These are phyloP conservation scores for Dryas octopetala DNA, from an alignment of 306 rosid species.

Conservation along the genomic window DNA sequence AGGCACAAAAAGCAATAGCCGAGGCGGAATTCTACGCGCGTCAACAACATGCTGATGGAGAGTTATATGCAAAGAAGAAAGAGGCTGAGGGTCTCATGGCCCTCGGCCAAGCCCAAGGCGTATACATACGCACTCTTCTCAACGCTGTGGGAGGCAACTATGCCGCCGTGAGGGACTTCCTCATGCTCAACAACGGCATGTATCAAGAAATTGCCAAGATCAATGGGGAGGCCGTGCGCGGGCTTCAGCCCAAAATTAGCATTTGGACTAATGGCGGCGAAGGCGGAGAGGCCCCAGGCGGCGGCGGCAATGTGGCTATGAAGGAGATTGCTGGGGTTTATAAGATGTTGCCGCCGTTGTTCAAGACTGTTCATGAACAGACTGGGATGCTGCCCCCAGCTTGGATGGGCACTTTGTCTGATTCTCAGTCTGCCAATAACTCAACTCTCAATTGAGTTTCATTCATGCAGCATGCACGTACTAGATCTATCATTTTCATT, in stretches of 20 bases:
- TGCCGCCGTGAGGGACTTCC: conserved; percentile 27
- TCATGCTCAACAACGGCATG: conserved; percentile 34
- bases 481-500: too few relatives aligned
- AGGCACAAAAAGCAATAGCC: conserved; percentile 28
- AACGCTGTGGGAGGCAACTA: conserved; percentile 32
- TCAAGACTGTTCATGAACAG: conserved; percentile 39
- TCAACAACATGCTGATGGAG: conserved; percentile 32
- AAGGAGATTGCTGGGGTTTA: conserved; percentile 33
- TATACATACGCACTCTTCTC: conserved; percentile 24
- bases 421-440: background rate
- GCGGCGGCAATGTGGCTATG: conserved; percentile 22
- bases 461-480: too few relatives aligned
- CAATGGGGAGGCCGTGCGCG: conserved; percentile 31
- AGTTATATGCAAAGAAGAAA: conserved; percentile 39
- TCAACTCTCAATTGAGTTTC: background rate
- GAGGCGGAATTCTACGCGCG: conserved; percentile 30
- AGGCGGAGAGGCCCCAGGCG: background rate
- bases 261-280: conserved; percentile 26
- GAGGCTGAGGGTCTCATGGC: conserved; percentile 40
- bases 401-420: conserved; percentile 40
- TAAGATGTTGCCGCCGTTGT: conserved; percentile 38
- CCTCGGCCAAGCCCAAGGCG: conserved; percentile 35
- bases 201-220: conserved; percentile 36
- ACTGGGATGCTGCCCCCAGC: conserved; percentile 39
- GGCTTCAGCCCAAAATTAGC: conserved; percentile 39